Evolutionary conservation across 2,329 filamentous ascomycete species (phyloP).

Genomic region (Hypoxylon sp.): DNA sequence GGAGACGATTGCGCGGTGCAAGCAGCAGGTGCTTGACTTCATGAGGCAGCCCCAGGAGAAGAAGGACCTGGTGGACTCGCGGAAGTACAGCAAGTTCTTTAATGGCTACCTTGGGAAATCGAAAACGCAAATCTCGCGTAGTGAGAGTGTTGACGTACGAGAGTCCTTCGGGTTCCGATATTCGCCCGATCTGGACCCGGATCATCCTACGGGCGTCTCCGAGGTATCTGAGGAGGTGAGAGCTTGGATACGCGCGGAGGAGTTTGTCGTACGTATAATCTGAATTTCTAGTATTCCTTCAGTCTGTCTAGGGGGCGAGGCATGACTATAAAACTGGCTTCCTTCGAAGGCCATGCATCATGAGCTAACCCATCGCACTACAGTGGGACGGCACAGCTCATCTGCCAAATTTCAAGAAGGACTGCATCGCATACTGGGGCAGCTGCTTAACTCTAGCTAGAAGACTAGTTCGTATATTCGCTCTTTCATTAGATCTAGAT

Average conservation of each 20-base stretch:
- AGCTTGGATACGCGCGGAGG: constrained; percentile 58
- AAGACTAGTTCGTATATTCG: constrained; percentile 63
- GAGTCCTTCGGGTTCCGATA: constrained; percentile 66
- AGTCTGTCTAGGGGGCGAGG: neutral
- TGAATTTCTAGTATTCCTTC: neutral
- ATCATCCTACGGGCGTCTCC: constrained; percentile 53
- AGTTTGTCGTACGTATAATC: constrained; percentile 54
- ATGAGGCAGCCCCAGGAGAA: constrained; percentile 59
- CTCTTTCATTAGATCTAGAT: constrained; percentile 64
- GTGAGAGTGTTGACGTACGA: constrained; percentile 62
- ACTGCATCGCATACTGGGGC: constrained; percentile 60
- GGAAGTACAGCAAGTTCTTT: constrained; percentile 55
- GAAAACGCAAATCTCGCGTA: constrained; percentile 61
- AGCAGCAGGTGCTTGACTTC: constrained; percentile 55
- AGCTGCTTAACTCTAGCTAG: constrained; percentile 63
- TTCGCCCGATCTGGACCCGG: constrained; percentile 64
- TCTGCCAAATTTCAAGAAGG: constrained; percentile 61
- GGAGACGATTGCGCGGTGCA: constrained; percentile 51
- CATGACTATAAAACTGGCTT: neutral
- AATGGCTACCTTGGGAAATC: constrained; percentile 61
- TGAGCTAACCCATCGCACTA: constrained; percentile 8
- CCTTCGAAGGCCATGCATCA: neutral
- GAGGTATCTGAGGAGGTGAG: constrained; percentile 58
- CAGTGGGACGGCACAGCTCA: constrained; percentile 62
- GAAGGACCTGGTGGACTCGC: constrained; percentile 56